These are phyloP conservation scores for Didymella arachidicola DNA, from an alignment of 2,329 filamentous ascomycete genomes.

Conservation along the genomic window DNA sequence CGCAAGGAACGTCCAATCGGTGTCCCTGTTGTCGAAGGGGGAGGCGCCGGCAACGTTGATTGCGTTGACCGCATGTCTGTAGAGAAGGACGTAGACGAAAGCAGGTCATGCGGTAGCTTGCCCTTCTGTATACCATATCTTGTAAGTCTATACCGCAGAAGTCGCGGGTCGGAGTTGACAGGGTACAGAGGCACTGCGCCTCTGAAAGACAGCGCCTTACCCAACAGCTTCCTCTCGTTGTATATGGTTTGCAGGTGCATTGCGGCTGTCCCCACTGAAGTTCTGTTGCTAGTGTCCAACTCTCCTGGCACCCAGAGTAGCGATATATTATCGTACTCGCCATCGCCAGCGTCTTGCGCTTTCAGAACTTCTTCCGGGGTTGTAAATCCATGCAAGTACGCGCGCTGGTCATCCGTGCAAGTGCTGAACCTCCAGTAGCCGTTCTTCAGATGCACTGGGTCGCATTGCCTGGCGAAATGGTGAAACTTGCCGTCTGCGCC, in stretches of 20 bases:
- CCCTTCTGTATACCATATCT: slow-evolving; percentile 6
- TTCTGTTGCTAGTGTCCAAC: slow-evolving; percentile 8
- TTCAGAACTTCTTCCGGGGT: slow-evolving; percentile 29
- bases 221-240: slow-evolving; percentile 23
- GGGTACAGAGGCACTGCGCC: slow-evolving; percentile 28
- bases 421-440: slow-evolving; percentile 31
- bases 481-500: slow-evolving; percentile 20
- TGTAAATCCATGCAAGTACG: slow-evolving; percentile 19
- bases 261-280: slow-evolving; percentile 18
- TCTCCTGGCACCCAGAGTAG: slow-evolving; percentile 29
- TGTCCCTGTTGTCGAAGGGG: no score
- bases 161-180: not conserved
- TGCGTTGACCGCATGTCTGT: not conserved
- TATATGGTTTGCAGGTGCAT: slow-evolving; percentile 26
- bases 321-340: slow-evolving; percentile 20
- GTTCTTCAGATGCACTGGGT: slow-evolving; percentile 8
- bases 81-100: not conserved
- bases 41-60: no score
- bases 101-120: not conserved
- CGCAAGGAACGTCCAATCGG: not conserved
- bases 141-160: slow-evolving; percentile 2
- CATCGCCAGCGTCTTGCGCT: slow-evolving; percentile 20
- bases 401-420: slow-evolving; percentile 26
- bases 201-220: slow-evolving; percentile 20
- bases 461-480: slow-evolving; percentile 12